Conservation (phyloP, 1,284 basidiomycete genomes). For the Athelia sp. region DNA sequence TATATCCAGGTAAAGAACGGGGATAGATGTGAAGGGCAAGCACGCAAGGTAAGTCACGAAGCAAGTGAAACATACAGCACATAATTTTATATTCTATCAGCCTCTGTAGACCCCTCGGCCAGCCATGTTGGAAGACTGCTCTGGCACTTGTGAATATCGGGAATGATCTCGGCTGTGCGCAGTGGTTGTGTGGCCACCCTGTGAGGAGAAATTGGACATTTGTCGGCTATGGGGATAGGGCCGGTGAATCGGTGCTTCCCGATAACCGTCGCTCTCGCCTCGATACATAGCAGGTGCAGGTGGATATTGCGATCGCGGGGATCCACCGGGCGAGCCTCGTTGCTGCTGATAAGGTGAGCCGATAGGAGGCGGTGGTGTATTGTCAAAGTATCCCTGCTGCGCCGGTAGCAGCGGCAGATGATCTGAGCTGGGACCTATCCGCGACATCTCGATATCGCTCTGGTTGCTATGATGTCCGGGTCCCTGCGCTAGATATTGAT, state of each 20-base stretch:
- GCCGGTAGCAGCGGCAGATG: slow-evolving; percentile 45
- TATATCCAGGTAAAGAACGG: background rate
- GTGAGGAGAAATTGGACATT: slow-evolving; percentile 10
- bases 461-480: slow-evolving; percentile 20
- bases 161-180: background rate
- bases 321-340: slow-evolving; percentile 23
- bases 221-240: slow-evolving; percentile 27
- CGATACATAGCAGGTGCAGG: slow-evolving; percentile 15
- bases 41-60: background rate
- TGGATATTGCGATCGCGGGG: slow-evolving; percentile 29
- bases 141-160: background rate
- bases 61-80: background rate
- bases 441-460: slow-evolving; percentile 52
- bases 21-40: background rate
- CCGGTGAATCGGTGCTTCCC: slow-evolving; percentile 47
- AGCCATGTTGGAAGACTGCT: slow-evolving; percentile 6
- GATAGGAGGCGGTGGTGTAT: slow-evolving; percentile 15
- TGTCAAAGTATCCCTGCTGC: slow-evolving; percentile 23
- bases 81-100: background rate
- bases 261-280: slow-evolving; percentile 20
- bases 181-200: background rate
- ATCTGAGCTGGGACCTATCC: slow-evolving; percentile 46
- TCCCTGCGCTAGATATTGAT: slow-evolving; percentile 43
- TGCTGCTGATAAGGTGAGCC: slow-evolving; percentile 22
- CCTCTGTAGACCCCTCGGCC: slow-evolving; percentile 7